Conservation (phyloP, 129 eudicot species). For the Pseudognaphalium luteoalbum region DNA sequence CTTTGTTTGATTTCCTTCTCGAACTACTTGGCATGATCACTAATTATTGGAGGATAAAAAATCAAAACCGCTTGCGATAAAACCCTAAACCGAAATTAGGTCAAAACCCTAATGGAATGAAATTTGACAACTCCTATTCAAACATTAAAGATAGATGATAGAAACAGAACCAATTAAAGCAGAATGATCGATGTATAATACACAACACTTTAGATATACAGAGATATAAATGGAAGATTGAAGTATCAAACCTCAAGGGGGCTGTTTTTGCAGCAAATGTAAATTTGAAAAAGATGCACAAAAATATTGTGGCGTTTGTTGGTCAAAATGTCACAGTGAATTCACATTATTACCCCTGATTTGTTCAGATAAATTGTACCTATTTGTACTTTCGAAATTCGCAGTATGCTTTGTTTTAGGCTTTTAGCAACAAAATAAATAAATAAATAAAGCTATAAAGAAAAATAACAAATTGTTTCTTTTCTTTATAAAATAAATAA, state of each 20-base stretch:
- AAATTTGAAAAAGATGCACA: not conserved
- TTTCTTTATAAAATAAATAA: no score
- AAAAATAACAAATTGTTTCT: no score
- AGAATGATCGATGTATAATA: not conserved
- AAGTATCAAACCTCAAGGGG: not conserved
- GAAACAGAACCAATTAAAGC: not conserved
- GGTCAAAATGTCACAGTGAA: not conserved
- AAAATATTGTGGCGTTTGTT: not conserved
- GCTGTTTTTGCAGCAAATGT: not conserved
- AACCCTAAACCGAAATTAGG: not conserved
- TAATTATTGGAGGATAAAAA: not conserved
- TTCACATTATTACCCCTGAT: not conserved
- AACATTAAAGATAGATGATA: not conserved
- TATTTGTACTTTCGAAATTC: no score
- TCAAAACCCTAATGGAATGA: not conserved
- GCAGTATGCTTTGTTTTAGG: no score
- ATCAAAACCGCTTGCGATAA: constrained; percentile 18
- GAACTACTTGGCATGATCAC: constrained; percentile 68
- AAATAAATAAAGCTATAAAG: no score
- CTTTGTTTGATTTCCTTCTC: constrained; percentile 76
- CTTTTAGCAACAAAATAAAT: no score
- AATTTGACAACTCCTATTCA: not conserved
- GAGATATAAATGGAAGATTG: not conserved
- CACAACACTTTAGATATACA: no score
- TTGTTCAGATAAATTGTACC: not conserved